phyloP scores from a whole-genome alignment of 2,329 filamentous ascomycete genomes.

The Acarospora socialis region DNA sequence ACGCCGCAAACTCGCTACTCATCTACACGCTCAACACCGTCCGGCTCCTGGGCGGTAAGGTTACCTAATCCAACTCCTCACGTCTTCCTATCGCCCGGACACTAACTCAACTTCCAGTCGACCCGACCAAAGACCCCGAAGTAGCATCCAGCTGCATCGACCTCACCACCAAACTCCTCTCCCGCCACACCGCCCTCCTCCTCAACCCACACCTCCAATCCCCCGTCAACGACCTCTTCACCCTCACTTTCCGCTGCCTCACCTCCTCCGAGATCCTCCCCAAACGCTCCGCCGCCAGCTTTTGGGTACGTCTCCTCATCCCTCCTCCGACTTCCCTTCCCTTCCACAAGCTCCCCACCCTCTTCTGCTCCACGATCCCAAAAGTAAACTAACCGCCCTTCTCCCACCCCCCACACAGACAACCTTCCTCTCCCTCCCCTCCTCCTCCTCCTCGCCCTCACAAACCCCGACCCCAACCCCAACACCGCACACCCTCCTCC shows the following conservation, averaged over 20 bases:
- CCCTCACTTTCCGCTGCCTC: slow-evolving; percentile 57
- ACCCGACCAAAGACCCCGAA: slow-evolving; percentile 52
- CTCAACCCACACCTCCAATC: slow-evolving; percentile 42
- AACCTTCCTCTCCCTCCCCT: too few species aligned
- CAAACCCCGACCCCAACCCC: too few species aligned
- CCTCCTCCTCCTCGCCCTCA: too few species aligned
- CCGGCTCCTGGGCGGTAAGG: too few species aligned
- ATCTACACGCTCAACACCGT: too few species aligned
- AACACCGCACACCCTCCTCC: slow-evolving; percentile 38
- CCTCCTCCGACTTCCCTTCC: too few species aligned
- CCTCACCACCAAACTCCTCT: slow-evolving; percentile 50
- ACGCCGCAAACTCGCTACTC: too few species aligned
- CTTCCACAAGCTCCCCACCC: too few species aligned
- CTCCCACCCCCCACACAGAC: too few species aligned
- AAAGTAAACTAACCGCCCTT: too few species aligned
- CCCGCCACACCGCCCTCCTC: slow-evolving; percentile 46
- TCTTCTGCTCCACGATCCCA: too few species aligned
- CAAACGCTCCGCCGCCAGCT: slow-evolving; percentile 57
- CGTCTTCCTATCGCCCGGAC: slow-evolving; percentile 7
- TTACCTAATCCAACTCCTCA: too few species aligned
- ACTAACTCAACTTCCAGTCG: slow-evolving; percentile 17
- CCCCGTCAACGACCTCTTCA: slow-evolving; percentile 51
- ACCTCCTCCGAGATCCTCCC: slow-evolving; percentile 59
- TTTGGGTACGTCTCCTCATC: slow-evolving; percentile 46
- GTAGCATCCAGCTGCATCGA: slow-evolving; percentile 61